These are phyloP conservation scores for Globisporangium rhizosaccharum DNA, from an alignment of 352 stramenopile species.

Conservation along the genomic window DNA sequence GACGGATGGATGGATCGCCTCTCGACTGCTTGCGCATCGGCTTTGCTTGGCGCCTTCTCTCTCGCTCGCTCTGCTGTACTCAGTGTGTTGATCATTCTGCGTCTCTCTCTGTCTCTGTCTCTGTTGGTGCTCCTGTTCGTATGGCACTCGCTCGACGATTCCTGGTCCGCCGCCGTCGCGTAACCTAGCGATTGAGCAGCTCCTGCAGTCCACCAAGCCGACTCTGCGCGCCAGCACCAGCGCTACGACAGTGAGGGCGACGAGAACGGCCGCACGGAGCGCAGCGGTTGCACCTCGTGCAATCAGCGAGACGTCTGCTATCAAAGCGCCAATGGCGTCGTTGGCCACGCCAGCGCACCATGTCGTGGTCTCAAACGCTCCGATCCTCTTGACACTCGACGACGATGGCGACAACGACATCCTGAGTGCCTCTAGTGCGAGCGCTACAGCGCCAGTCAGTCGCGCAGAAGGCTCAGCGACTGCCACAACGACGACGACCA, in stretches of 20 bases:
- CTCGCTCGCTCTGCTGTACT: neutral
- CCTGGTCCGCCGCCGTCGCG: neutral
- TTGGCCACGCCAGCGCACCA: too few relatives aligned
- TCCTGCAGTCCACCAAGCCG: conserved; percentile 30
- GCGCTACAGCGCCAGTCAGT: neutral
- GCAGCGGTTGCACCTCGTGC: neutral
- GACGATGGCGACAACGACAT: neutral
- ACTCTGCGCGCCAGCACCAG: neutral
- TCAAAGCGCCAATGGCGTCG: neutral
- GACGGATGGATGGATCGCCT: too few relatives aligned
- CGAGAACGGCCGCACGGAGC: neutral
- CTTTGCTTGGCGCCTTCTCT: neutral
- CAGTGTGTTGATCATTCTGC: neutral
- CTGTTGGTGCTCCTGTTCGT: conserved; percentile 2
- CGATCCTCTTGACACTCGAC: conserved; percentile 3
- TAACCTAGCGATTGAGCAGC: conserved; percentile 38
- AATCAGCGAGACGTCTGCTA: too few relatives aligned
- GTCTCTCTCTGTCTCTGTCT: conserved; percentile 6
- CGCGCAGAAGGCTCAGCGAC: neutral
- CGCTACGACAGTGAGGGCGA: neutral
- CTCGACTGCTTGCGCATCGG: too few relatives aligned
- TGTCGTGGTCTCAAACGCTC: neutral
- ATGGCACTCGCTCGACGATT: neutral
- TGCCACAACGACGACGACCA: too few relatives aligned
- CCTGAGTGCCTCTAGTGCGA: neutral